phyloP scores from a whole-genome alignment of 176 grass and related monocot genomes.

The Chloris gayana region DNA sequence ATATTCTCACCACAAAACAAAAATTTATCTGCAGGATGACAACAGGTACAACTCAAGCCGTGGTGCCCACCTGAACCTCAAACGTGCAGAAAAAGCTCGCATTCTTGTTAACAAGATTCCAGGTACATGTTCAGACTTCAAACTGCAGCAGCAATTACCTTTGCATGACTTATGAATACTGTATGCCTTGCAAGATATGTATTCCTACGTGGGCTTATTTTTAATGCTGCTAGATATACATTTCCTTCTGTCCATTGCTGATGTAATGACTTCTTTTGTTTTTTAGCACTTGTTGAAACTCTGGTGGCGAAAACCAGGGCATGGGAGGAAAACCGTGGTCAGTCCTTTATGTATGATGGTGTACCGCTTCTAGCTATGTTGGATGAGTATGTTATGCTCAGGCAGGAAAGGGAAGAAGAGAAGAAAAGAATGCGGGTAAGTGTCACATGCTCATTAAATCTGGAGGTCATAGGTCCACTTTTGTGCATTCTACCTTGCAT shows the following conservation, averaged over 20 bases:
- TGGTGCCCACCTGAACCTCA: conserved; percentile 94
- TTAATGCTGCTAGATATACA: background rate
- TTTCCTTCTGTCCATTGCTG: conserved; percentile 28
- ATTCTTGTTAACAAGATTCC: conserved; percentile 97
- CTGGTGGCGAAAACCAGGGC: conserved; percentile 83
- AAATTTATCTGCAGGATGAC: conserved; percentile 71
- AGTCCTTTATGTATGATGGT: conserved; percentile 94
- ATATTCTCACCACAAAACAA: conserved; percentile 23
- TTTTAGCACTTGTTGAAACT: conserved; percentile 93
- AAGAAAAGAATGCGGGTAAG: conserved; percentile 87
- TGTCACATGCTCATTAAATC: conserved; percentile 19
- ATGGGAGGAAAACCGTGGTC: conserved; percentile 81
- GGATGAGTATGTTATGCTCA: conserved; percentile 96
- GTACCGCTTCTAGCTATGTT: conserved; percentile 97
- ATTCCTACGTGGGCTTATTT: conserved; percentile 12
- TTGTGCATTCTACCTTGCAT: background rate
- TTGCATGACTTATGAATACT: background rate
- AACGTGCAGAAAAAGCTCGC: conserved; percentile 98
- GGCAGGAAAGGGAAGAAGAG: conserved; percentile 97
- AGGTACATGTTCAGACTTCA: conserved; percentile 52
- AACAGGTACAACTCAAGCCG: conserved; percentile 99
- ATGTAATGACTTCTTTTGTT: conserved; percentile 36
- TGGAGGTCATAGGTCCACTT: background rate
- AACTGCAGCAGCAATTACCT: background rate
- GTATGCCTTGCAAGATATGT: background rate